Conservation (phyloP, 305 asterid species). For the Euphrasia arctica region DNA sequence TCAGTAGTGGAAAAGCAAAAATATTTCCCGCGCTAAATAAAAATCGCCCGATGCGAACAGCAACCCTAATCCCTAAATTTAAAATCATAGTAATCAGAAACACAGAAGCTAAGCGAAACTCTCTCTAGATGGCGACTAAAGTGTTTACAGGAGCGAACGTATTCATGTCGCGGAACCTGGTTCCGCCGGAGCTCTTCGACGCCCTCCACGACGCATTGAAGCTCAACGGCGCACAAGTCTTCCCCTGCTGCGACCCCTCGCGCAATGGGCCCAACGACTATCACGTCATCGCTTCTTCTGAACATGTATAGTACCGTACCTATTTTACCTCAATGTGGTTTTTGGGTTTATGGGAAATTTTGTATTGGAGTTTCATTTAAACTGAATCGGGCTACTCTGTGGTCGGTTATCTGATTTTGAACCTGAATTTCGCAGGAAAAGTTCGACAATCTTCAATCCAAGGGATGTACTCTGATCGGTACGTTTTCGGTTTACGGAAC, state of each 20-base stretch:
- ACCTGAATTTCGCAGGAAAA: conserved; percentile 58
- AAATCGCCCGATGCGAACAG: neutral
- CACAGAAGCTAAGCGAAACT: conserved; percentile 2
- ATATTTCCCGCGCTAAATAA: conserved; percentile 22
- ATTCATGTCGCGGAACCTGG: conserved; percentile 76
- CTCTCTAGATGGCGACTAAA: conserved; percentile 46
- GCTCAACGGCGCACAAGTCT: conserved; percentile 83
- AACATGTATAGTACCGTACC: conserved; percentile 47
- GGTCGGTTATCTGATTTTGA: neutral
- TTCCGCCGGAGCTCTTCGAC: conserved; percentile 92
- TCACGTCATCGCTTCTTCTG: conserved; percentile 77
- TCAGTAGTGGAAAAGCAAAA: neutral
- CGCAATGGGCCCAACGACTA: conserved; percentile 74
- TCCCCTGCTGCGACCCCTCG: conserved; percentile 88
- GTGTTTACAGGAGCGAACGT: conserved; percentile 73
- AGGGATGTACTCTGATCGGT: conserved; percentile 91
- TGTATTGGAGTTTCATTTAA: conserved; percentile 12
- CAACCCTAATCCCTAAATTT: conserved; percentile 20
- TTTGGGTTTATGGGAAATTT: conserved; percentile 16
- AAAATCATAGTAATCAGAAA: conserved; percentile 20
- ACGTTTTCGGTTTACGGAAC: conserved; percentile 23
- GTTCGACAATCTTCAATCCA: conserved; percentile 72
- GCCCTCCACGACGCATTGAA: conserved; percentile 90
- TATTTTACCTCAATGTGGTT: conserved; percentile 5
- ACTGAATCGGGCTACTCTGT: conserved; percentile 5